Percentiles rank a stretch among this genome's conserved stretches.
Conservation (phyloP, 2,329 filamentous ascomycete species). For the Teratosphaeria viscida region DNA sequence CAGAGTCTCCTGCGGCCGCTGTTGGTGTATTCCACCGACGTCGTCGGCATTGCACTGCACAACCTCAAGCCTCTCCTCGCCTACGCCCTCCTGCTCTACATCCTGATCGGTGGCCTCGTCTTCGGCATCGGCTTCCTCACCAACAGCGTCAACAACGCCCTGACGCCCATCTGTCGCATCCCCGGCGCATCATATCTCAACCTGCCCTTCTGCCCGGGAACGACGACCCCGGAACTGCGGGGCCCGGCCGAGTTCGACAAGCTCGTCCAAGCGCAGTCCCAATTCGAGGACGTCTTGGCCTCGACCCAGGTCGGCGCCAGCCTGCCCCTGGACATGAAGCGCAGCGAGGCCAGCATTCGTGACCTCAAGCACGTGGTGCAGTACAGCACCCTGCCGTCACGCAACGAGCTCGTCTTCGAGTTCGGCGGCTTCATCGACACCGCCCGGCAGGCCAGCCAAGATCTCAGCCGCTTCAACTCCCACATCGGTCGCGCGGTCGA, state of each 20-base stretch:
- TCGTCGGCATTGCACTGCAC: slow-evolving; percentile 49
- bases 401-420: slow-evolving; percentile 62
- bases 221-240: slow-evolving; percentile 12
- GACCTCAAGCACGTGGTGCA: slow-evolving; percentile 64
- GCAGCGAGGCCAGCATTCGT: slow-evolving; percentile 61
- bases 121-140: slow-evolving; percentile 53
- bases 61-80: slow-evolving; percentile 56
- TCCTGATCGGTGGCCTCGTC: slow-evolving; percentile 49
- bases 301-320: slow-evolving; percentile 54
- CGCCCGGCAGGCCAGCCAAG: slow-evolving; percentile 52
- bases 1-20: slow-evolving; percentile 25
- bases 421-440: slow-evolving; percentile 67
- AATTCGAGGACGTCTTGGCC: slow-evolving; percentile 66
- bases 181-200: slow-evolving; percentile 53
- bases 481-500: slow-evolving; percentile 66
- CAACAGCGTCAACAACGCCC: slow-evolving; percentile 47
- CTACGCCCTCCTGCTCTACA: slow-evolving; percentile 49
- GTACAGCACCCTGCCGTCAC: slow-evolving; percentile 56
- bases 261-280: slow-evolving; percentile 62
- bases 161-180: slow-evolving; percentile 60
- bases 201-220: slow-evolving; percentile 50
- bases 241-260: slow-evolving; percentile 56
- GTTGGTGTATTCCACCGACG: slow-evolving; percentile 42
- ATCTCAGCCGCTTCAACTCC: slow-evolving; percentile 65
- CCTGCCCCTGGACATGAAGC: slow-evolving; percentile 69